These are phyloP conservation scores for Spiraea crenata DNA, from an alignment of 331 rosid species.

Conservation along the genomic window DNA sequence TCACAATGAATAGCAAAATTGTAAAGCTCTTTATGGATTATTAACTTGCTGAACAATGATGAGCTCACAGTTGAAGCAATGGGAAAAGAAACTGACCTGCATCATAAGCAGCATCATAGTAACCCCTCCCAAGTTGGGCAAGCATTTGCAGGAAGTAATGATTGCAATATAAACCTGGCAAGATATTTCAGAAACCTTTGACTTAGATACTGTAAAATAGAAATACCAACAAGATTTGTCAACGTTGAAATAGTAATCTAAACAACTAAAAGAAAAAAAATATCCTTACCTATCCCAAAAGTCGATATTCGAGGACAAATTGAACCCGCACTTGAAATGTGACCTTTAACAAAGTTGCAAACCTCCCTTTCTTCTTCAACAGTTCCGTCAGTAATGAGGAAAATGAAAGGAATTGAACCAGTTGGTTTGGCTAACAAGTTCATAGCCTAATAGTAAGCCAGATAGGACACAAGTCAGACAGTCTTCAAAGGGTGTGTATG, in stretches of 20 bases:
- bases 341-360: constrained; percentile 60
- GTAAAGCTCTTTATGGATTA: background rate
- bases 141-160: constrained; percentile 91
- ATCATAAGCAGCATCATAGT: constrained; percentile 65
- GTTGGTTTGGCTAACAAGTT: constrained; percentile 52
- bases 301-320: constrained; percentile 70
- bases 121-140: constrained; percentile 78
- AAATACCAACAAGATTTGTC: background rate
- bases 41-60: background rate
- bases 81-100: constrained; percentile 48
- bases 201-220: constrained; percentile 5
- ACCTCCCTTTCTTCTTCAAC: constrained; percentile 83
- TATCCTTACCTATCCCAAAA: constrained; percentile 81
- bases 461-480: constrained; percentile 1
- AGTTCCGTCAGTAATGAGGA: constrained; percentile 87
- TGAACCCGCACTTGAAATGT: constrained; percentile 37
- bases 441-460: constrained; percentile 66
- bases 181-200: constrained; percentile 20
- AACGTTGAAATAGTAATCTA: background rate
- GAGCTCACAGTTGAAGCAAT: background rate
- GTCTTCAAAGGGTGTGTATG: background rate
- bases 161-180: constrained; percentile 82
- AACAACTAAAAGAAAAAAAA: constrained; percentile 17
- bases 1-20: background rate
- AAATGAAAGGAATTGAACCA: constrained; percentile 66